Conservation (phyloP, 345 rosid genomes). For the Euphorbia tirucalli region DNA sequence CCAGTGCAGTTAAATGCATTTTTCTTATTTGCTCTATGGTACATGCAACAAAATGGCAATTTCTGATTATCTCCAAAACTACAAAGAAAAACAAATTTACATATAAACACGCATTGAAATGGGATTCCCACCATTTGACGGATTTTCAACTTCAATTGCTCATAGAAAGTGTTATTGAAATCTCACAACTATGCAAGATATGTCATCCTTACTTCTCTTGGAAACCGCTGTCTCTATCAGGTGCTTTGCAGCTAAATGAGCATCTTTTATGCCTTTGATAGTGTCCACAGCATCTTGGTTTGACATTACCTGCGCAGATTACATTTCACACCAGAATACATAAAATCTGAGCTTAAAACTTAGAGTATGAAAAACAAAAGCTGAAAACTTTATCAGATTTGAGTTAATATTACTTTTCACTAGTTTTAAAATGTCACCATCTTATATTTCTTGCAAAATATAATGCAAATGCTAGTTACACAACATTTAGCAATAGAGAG, state of each 20-base stretch:
- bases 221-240: constrained; percentile 65
- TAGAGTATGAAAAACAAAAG: not conserved
- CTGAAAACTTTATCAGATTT: not conserved
- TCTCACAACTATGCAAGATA: constrained; percentile 83
- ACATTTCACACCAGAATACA: not conserved
- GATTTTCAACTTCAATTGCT: not conserved
- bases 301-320: constrained; percentile 56
- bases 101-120: constrained; percentile 15
- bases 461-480: not conserved
- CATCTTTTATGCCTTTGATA: constrained; percentile 59
- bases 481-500: not conserved
- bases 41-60: constrained; percentile 11
- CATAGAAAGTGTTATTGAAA: constrained; percentile 38
- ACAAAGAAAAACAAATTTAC: constrained; percentile 12
- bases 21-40: constrained; percentile 1
- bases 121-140: constrained; percentile 1
- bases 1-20: constrained; percentile 7
- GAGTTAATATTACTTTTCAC: not conserved
- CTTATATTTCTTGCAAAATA: not conserved
- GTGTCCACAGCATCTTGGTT: constrained; percentile 72
- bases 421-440: not conserved
- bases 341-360: not conserved
- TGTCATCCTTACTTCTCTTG: constrained; percentile 82
- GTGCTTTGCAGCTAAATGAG: constrained; percentile 61
- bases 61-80: constrained; percentile 11